These are phyloP conservation scores for Saturnispora quitensis DNA, from an alignment of 805 yeast species.

Conservation along the genomic window DNA sequence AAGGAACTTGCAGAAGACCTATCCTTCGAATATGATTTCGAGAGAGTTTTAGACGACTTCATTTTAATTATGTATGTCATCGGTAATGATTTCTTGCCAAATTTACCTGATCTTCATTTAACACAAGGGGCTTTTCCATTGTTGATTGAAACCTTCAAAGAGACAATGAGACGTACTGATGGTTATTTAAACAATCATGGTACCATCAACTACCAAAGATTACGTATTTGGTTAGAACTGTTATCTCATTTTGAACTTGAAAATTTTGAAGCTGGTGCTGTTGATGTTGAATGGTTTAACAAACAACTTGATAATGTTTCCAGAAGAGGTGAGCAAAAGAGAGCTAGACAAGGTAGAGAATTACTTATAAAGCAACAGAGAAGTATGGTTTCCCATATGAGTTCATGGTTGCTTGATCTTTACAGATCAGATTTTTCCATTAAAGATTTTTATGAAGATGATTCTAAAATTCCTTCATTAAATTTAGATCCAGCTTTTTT, in stretches of 20 bases:
- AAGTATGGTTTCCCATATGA: constrained; percentile 52
- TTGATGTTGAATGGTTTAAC: constrained; percentile 89
- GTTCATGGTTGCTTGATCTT: constrained; percentile 37
- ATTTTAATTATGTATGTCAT: constrained; percentile 87
- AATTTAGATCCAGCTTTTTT: constrained; percentile 40
- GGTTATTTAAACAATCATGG: constrained; percentile 85
- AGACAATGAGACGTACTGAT: constrained; percentile 59
- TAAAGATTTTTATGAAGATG: constrained; percentile 27
- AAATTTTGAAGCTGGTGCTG: constrained; percentile 74
- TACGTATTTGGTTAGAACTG: constrained; percentile 66
- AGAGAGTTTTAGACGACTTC: constrained; percentile 84
- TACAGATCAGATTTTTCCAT: constrained; percentile 27
- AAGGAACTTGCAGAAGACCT: constrained; percentile 54
- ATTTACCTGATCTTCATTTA: constrained; percentile 85
- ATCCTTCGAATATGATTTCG: constrained; percentile 71
- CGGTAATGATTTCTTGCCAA: constrained; percentile 97
- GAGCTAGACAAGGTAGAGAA: constrained; percentile 56
- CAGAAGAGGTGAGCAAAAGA: constrained; percentile 58
- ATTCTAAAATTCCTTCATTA: constrained; percentile 35
- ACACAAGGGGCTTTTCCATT: constrained; percentile 97
- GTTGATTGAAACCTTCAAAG: constrained; percentile 78
- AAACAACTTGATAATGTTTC: constrained; percentile 74
- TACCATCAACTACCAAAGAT: constrained; percentile 61
- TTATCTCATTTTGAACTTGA: constrained; percentile 74
- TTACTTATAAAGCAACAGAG: constrained; percentile 64